Evolutionary conservation across 106 monocot species (phyloP).

Genomic region (Dioscorea alata): DNA sequence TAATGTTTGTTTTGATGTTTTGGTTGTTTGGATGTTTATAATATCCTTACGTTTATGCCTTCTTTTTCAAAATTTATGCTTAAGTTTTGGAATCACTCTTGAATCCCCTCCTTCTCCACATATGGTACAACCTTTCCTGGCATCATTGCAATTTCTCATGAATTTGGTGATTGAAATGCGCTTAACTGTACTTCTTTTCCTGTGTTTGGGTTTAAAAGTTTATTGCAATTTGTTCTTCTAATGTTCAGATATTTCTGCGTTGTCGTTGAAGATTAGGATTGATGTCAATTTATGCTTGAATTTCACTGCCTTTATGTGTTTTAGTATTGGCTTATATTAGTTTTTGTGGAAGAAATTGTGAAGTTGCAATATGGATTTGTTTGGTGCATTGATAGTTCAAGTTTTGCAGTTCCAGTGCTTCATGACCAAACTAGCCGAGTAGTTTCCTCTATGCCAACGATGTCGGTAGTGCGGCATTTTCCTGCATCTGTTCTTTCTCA

Average conservation of each 20-base stretch:
- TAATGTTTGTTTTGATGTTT: too few relatives aligned
- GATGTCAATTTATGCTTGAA: neutral
- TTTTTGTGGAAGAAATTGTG: too few relatives aligned
- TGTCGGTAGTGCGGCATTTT: constrained; percentile 16
- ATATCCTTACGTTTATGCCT: too few relatives aligned
- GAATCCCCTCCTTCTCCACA: too few relatives aligned
- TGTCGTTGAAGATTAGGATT: too few relatives aligned
- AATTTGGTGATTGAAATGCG: too few relatives aligned
- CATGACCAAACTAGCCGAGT: constrained; percentile 26
- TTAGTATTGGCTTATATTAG: neutral
- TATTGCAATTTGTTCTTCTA: neutral
- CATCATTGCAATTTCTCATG: too few relatives aligned
- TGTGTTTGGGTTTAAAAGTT: neutral
- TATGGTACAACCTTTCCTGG: too few relatives aligned
- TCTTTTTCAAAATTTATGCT: too few relatives aligned
- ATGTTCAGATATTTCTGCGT: neutral
- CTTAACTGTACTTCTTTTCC: too few relatives aligned
- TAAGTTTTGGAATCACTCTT: too few relatives aligned
- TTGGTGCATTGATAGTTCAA: neutral
- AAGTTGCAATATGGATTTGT: neutral
- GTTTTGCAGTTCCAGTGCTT: constrained; percentile 17
- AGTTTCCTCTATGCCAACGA: constrained; percentile 15
- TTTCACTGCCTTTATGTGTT: neutral
- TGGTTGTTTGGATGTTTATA: too few relatives aligned
- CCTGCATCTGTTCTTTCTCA: constrained; percentile 18